Conservation (phyloP, 2,329 filamentous ascomycete genomes). For the Cryphonectria nitschkei region DNA sequence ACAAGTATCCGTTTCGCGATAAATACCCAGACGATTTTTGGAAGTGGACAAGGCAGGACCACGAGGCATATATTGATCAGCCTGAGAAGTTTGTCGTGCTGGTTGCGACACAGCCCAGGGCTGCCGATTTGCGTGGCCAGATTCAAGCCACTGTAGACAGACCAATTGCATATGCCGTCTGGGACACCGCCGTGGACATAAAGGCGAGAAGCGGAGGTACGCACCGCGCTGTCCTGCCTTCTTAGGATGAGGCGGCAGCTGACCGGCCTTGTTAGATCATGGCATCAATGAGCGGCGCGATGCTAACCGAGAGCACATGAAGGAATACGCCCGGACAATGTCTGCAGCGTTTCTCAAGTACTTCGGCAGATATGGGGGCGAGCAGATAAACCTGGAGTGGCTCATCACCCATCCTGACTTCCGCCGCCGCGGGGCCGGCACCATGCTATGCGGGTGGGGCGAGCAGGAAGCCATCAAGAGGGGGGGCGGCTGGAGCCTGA, state of each 20-base stretch:
- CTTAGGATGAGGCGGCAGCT: not conserved
- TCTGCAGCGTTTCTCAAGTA: not conserved
- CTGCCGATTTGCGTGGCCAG: not conserved
- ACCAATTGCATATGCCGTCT: conserved; percentile 1
- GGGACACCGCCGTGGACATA: not conserved
- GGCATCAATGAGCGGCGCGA: conserved; percentile 2
- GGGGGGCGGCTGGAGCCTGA: not conserved
- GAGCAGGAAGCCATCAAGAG: conserved; percentile 10
- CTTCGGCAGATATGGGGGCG: not conserved
- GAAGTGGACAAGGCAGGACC: not conserved
- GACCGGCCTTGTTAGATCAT: not conserved
- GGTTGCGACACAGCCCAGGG: not conserved
- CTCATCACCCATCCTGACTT: conserved; percentile 3
- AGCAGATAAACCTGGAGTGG: not conserved
- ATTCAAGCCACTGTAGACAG: not conserved
- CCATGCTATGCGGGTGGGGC: not conserved
- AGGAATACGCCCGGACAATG: not conserved
- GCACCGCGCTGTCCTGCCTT: not conserved
- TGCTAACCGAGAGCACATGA: conserved; percentile 1
- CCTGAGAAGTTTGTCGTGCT: not conserved
- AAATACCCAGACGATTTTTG: not conserved
- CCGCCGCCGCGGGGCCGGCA: conserved; percentile 3
- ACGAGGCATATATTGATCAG: not conserved
- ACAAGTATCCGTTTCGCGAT: conserved; percentile 3
- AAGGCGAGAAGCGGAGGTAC: not conserved